These are phyloP conservation scores for Boletus edulis DNA, from an alignment of 768 basidiomycete species.

Conservation along the genomic window DNA sequence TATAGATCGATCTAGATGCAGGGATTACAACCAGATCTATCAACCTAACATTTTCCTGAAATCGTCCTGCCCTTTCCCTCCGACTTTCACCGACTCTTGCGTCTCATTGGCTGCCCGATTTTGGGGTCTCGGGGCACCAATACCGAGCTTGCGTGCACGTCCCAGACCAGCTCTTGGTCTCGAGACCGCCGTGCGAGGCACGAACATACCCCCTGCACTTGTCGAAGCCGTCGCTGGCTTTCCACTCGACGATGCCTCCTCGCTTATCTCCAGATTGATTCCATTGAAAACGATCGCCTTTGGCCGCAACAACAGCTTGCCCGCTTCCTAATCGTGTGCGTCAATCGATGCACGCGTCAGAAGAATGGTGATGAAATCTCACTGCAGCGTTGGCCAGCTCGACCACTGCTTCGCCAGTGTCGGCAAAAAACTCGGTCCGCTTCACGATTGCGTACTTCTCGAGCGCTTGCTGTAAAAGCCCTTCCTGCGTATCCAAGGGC, in stretches of 20 bases:
- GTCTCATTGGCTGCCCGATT: conserved; percentile 8
- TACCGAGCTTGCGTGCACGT: conserved; percentile 43
- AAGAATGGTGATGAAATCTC: conserved; percentile 21
- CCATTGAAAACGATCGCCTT: conserved; percentile 75
- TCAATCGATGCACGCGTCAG: not conserved
- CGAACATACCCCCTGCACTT: conserved; percentile 52
- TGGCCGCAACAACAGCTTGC: conserved; percentile 67
- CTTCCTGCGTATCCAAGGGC: conserved; percentile 80
- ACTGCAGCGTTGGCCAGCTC: conserved; percentile 69
- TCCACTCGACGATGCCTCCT: conserved; percentile 43
- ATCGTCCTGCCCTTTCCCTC: conserved; percentile 61
- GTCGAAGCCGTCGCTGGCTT: conserved; percentile 34
- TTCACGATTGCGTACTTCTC: conserved; percentile 73
- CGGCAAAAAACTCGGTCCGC: conserved; percentile 72
- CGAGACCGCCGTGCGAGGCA: conserved; percentile 63
- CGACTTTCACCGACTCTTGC: conserved; percentile 8
- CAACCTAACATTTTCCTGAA: conserved; percentile 75
- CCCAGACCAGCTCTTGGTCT: conserved; percentile 74
- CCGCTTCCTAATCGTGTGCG: conserved; percentile 63
- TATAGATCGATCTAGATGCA: too few species aligned
- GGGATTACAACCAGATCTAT: not conserved
- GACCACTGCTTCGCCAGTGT: conserved; percentile 57
- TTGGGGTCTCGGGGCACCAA: conserved; percentile 16
- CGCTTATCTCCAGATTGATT: conserved; percentile 54
- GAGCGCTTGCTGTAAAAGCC: conserved; percentile 83